Conservation (phyloP, 192 early-diverging fungal genomes). For the Dissophora ornata region DNA sequence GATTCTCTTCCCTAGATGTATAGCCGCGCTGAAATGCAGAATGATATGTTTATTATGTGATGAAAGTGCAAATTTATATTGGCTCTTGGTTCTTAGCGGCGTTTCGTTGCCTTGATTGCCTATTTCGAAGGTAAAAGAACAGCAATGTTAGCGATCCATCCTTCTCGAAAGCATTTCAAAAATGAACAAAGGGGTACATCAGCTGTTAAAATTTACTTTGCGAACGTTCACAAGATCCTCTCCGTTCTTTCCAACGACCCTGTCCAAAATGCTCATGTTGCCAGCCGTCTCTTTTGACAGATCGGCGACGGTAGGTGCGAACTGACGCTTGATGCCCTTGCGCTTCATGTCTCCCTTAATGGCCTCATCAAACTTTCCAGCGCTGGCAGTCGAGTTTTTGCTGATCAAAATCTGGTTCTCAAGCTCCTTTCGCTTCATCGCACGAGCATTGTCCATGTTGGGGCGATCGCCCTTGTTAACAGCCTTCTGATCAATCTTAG, state of each 20-base stretch:
- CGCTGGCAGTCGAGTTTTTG: conserved; percentile 87
- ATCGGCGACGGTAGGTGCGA: conserved; percentile 68
- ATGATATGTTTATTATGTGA: conserved; percentile 47
- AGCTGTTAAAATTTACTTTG: conserved; percentile 54
- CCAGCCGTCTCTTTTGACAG: conserved; percentile 75
- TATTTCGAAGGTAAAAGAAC: neutral
- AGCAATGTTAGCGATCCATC: neutral
- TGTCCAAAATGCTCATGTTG: conserved; percentile 76
- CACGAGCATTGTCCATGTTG: conserved; percentile 63
- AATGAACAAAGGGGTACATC: no score
- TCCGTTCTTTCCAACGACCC: conserved; percentile 67
- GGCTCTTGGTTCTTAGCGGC: conserved; percentile 23
- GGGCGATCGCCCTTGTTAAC: conserved; percentile 57
- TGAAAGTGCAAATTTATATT: conserved; percentile 23
- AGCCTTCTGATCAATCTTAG: conserved; percentile 62
- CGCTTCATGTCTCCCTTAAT: conserved; percentile 85
- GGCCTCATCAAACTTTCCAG: conserved; percentile 91
- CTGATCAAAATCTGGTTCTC: conserved; percentile 77
- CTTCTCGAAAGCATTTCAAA: no score
- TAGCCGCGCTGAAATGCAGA: no score
- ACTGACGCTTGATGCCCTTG: conserved; percentile 83
- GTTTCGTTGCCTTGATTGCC: conserved; percentile 54
- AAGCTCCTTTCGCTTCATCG: conserved; percentile 79
- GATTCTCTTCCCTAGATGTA: no score
- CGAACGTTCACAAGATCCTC: conserved; percentile 62